Evolutionary conservation across 2,329 filamentous ascomycete species (phyloP), one percentile per base, ranked within the genome.

Genomic region (Trichoderma cornu-damae): DNA sequence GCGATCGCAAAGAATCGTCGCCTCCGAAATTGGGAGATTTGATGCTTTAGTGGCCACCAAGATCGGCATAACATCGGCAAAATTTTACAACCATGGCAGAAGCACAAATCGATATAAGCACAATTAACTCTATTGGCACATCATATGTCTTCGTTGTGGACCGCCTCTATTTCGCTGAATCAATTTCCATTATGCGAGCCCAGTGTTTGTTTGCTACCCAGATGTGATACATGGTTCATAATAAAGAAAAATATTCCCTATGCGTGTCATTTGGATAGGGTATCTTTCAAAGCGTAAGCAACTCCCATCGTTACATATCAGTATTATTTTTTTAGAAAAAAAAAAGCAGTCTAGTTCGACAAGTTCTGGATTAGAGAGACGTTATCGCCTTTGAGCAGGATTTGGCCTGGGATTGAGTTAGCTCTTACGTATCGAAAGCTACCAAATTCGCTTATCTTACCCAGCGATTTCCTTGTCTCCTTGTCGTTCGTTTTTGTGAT

Each of bases 351-450:
- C 67, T 61, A 72, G 53, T 63, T 64, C 28, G 71, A 70, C 58
- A 77, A 55, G 65, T 72, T 79, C 68, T 88, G 89, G 65, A 94
- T 92, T 64, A 95, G 77, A 32, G 89, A 89, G 50, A 95, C 89
- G 68, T 93, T 94, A 76, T 94, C 90, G 65, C 89, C 89, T 76
- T 94, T 94, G 64, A 95, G 81, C 63, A 95, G 75, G 62, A 95
- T 92, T 75, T 92, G 90, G 60, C 89, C 88, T 91, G 64, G 58
- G 3, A 3, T n/a, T 32, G n/a, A 59, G 55, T 72, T 60, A 72
- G 70, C 63, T 34, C 48, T 20, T 18, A 22, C 24, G 18, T 24
- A 6, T 34, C n/a, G 20, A 11, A 32, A 1, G 7, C 5, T 34
- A 5, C 4, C 32, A 8, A 11, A 3, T 20, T 28, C 12, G 1